Evolutionary conservation across 2,329 filamentous ascomycete genomes (phyloP).

Genomic region (Fusarium odoratissimum): DNA sequence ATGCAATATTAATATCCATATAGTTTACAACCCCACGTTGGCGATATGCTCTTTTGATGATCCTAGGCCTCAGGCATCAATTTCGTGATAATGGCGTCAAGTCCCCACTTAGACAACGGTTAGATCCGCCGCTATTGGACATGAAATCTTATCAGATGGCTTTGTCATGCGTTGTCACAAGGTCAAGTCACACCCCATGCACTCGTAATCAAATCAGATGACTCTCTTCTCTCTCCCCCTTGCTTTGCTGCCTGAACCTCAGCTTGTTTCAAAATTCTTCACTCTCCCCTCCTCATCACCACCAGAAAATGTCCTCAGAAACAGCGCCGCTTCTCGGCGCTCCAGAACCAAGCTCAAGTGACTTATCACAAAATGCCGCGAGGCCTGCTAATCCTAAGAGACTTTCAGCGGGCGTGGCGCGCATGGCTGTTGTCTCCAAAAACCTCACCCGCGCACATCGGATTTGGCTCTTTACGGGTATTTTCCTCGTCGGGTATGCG

Average conservation of each 20-base stretch:
- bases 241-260: neutral
- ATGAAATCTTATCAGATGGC: constrained; percentile 43
- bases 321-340: constrained; percentile 27
- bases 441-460: constrained; percentile 60
- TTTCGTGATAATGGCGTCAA: neutral
- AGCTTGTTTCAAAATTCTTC: constrained; percentile 6
- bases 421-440: constrained; percentile 62
- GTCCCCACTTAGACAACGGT: constrained; percentile 30
- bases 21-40: fast-evolving
- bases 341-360: neutral
- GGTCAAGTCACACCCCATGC: constrained; percentile 8
- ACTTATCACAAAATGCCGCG: neutral
- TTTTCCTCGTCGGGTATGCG: constrained; percentile 70
- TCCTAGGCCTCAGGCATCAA: neutral
- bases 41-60: fast-evolving
- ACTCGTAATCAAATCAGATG: constrained; percentile 13
- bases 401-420: constrained; percentile 58
- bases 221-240: neutral
- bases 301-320: constrained; percentile 18
- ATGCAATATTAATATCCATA: too few species aligned
- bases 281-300: neutral
- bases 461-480: constrained; percentile 63
- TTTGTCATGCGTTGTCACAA: constrained; percentile 32
- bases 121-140: constrained; percentile 43
- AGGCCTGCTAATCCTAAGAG: constrained; percentile 11